Evolutionary conservation across 2,329 filamentous ascomycete genomes (phyloP).

Genomic region (Talaromyces atroroseus): DNA sequence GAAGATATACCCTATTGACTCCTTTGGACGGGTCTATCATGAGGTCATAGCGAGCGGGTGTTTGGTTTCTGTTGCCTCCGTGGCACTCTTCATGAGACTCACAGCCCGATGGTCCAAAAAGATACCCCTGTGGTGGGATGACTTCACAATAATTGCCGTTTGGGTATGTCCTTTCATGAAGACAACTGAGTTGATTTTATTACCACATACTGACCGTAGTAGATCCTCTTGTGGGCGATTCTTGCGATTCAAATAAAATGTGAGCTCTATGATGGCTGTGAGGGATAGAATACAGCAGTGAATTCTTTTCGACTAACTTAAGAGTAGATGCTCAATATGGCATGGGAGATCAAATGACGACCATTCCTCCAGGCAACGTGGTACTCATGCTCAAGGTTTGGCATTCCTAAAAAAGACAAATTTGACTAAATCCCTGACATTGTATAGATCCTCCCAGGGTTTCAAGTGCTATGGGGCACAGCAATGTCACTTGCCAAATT

Average conservation of each 20-base stretch:
- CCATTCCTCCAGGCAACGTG: background rate
- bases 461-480: background rate
- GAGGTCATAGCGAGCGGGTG: background rate
- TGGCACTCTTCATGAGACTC: background rate
- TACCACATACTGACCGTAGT: background rate
- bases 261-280: too few species aligned
- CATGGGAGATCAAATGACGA: background rate
- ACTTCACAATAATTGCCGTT: background rate
- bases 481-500: slow-evolving; percentile 1
- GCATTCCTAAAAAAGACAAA: background rate
- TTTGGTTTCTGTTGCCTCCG: background rate
- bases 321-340: slow-evolving; percentile 1
- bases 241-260: background rate
- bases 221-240: background rate
- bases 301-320: too few species aligned
- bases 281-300: too few species aligned
- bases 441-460: background rate
- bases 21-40: background rate
- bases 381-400: background rate
- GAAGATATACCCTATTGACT: background rate
- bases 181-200: too few species aligned
- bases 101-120: background rate
- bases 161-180: background rate
- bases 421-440: background rate
- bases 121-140: background rate